Conservation (phyloP, 2,329 filamentous ascomycete genomes). For the Aspergillus niger region DNA sequence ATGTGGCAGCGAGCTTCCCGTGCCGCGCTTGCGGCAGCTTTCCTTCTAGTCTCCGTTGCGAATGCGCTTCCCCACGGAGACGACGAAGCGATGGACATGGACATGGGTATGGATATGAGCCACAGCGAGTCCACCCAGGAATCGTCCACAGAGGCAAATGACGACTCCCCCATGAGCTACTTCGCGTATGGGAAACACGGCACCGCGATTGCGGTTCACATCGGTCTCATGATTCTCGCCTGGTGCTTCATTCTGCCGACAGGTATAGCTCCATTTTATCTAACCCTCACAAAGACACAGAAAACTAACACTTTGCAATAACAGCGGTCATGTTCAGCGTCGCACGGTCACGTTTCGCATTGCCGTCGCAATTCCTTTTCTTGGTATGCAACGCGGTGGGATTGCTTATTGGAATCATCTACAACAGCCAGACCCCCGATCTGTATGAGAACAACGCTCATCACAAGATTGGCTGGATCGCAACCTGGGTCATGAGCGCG, state of each 20-base stretch:
- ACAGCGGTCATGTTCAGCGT: conserved; percentile 86
- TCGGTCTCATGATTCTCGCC: conserved; percentile 67
- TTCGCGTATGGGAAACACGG: conserved; percentile 45
- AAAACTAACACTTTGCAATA: conserved; percentile 4
- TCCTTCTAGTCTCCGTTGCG: conserved; percentile 33
- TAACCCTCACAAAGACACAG: background rate
- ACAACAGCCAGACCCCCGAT: conserved; percentile 26
- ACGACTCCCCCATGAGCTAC: conserved; percentile 46
- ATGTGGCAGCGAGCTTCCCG: conserved; percentile 31
- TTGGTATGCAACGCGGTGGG: conserved; percentile 23
- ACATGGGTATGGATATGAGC: conserved; percentile 31
- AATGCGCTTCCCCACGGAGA: conserved; percentile 39
- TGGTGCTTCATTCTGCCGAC: conserved; percentile 75
- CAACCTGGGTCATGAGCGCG: conserved; percentile 69
- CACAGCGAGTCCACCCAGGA: conserved; percentile 19
- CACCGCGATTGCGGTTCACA: conserved; percentile 65
- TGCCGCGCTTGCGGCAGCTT: conserved; percentile 31
- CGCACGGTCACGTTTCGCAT: conserved; percentile 71
- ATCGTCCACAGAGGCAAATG: conserved; percentile 18
- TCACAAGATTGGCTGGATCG: conserved; percentile 61
- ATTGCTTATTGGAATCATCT: conserved; percentile 24
- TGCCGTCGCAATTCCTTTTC: conserved; percentile 52
- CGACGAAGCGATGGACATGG: conserved; percentile 35
- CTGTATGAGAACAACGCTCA: conserved; percentile 27
- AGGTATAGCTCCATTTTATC: conserved; percentile 53